These are phyloP conservation scores for Xylaria sp. DNA, from an alignment of 2,329 filamentous ascomycete species.

Conservation along the genomic window DNA sequence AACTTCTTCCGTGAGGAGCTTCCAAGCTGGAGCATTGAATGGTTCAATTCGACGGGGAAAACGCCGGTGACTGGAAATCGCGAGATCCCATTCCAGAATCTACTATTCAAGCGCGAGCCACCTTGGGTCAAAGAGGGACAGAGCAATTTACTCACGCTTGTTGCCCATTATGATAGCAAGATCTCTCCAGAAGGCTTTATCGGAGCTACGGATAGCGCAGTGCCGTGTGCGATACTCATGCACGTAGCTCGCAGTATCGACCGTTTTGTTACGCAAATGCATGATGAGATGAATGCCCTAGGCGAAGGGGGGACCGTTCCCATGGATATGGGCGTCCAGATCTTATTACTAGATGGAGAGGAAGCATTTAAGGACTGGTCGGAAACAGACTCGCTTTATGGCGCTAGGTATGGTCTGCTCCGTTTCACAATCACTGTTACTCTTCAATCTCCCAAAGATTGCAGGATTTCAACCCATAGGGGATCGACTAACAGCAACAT, in stretches of 20 bases:
- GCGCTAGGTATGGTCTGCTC: constrained; percentile 65
- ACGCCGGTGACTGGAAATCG: constrained; percentile 72
- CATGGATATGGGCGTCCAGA: constrained; percentile 79
- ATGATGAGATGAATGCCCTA: constrained; percentile 72
- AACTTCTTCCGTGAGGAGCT: constrained; percentile 74
- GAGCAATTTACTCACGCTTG: constrained; percentile 77
- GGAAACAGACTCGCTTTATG: constrained; percentile 78
- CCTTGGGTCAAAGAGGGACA: constrained; percentile 77
- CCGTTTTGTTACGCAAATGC: constrained; percentile 76
- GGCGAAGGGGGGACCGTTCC: constrained; percentile 63
- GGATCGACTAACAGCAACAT: constrained; percentile 21
- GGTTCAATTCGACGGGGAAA: constrained; percentile 78
- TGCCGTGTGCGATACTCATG: constrained; percentile 85
- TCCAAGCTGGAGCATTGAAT: constrained; percentile 75
- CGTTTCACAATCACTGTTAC: not conserved
- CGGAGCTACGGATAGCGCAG: constrained; percentile 85
- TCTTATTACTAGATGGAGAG: constrained; percentile 83
- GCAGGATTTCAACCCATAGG: not conserved
- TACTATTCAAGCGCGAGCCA: constrained; percentile 81
- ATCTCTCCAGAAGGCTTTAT: constrained; percentile 78
- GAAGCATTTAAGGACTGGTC: constrained; percentile 82
- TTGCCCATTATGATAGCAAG: constrained; percentile 87
- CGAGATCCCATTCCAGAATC: constrained; percentile 78
- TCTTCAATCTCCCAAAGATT: constrained; percentile 5
- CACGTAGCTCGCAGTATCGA: constrained; percentile 79